A percentile compares a stretch with the other conserved stretches of the same genome.
Evolutionary conservation across 805 yeast species (phyloP).

Genomic region (Geotrichum ghanense): DNA sequence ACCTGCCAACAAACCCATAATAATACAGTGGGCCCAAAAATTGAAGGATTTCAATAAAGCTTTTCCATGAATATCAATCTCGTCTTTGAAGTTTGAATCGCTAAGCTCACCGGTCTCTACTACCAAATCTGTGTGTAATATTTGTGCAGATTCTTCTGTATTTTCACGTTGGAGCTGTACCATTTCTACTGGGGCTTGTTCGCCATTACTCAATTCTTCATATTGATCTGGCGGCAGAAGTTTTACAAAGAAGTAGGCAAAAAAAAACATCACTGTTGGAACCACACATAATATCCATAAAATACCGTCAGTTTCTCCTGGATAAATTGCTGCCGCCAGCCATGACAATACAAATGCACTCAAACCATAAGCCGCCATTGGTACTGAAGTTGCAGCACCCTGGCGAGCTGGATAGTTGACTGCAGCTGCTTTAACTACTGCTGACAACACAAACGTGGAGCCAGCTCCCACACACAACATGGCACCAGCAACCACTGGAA

Average conservation of each 20-base stretch:
- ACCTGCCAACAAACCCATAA: conserved; percentile 49
- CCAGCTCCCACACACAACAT: conserved; percentile 55
- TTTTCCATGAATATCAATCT: conserved; percentile 11
- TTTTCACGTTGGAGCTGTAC: background rate
- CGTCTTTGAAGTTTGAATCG: background rate
- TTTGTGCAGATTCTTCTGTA: background rate
- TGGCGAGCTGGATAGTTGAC: conserved; percentile 51
- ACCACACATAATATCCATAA: conserved; percentile 33
- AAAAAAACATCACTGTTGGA: conserved; percentile 37
- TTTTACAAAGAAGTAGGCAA: conserved; percentile 10
- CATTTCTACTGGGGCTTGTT: conserved; percentile 2
- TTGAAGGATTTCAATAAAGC: conserved; percentile 8
- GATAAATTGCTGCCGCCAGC: conserved; percentile 38
- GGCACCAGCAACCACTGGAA: conserved; percentile 33
- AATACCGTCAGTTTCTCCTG: conserved; percentile 45
- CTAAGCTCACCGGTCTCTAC: background rate
- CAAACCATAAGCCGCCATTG: conserved; percentile 63
- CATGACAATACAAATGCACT: conserved; percentile 59
- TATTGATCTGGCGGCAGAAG: conserved; percentile 8
- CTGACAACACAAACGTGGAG: conserved; percentile 51
- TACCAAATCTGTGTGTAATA: background rate
- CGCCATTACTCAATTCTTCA: conserved; percentile 6
- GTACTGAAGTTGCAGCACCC: conserved; percentile 66
- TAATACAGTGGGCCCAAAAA: conserved; percentile 17
- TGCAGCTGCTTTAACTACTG: conserved; percentile 65